phyloP scores from a whole-genome alignment of 225 moss, liverwort and hornwort genomes.

The Climacium dendroides region DNA sequence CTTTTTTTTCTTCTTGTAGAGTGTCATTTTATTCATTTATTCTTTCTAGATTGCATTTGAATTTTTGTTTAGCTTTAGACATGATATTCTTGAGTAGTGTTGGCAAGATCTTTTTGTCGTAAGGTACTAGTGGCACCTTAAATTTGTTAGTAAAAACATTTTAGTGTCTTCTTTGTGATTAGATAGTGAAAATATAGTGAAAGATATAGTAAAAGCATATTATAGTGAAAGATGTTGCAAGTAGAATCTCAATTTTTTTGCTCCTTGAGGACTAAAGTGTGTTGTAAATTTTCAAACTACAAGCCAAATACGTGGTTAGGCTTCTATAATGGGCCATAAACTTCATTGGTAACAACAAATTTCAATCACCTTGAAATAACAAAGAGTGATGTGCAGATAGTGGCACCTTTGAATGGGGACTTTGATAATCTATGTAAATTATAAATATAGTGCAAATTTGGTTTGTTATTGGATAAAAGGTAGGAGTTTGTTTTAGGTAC shows the following conservation, averaged over 20 bases:
- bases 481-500: not conserved
- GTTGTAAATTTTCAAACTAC: not conserved
- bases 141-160: accelerated
- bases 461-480: no score
- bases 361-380: not conserved
- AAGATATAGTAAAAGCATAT: no score
- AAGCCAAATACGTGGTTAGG: not conserved
- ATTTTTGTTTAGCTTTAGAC: not conserved
- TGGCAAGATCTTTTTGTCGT: not conserved
- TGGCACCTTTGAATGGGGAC: accelerated
- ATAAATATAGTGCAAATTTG: not conserved
- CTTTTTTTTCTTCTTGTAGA: no score
- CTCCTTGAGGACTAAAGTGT: not conserved
- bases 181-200: no score
- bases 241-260: not conserved
- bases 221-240: no score
- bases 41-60: not conserved
- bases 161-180: accelerated
- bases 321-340: not conserved
- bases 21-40: no score
- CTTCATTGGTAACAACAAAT: not conserved
- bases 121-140: not conserved
- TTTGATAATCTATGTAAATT: not conserved
- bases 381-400: not conserved
- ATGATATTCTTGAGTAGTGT: not conserved